These are phyloP conservation scores for Cyberlindnera veronae DNA, from an alignment of 805 yeast genomes.

Conservation along the genomic window DNA sequence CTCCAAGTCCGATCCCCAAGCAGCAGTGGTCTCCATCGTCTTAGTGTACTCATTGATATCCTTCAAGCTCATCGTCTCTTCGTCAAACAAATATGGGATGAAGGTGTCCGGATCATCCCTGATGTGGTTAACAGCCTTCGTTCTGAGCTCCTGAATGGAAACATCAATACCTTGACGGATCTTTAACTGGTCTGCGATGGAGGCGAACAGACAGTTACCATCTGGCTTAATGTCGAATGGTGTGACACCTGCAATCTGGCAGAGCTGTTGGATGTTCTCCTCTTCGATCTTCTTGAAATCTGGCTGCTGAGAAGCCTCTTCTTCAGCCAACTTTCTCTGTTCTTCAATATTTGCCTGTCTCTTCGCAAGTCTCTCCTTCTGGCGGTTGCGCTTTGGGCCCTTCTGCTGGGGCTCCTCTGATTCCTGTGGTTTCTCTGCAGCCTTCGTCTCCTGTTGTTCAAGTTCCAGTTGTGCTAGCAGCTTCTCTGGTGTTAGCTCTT, in stretches of 20 bases:
- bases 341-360: slow-evolving; percentile 66
- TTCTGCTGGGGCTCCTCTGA: slow-evolving; percentile 30
- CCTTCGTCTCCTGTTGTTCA: neutral
- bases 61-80: slow-evolving; percentile 57
- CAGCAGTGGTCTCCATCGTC: slow-evolving; percentile 69
- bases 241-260: slow-evolving; percentile 44
- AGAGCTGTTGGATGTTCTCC: slow-evolving; percentile 54
- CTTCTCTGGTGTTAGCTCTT: slow-evolving; percentile 62
- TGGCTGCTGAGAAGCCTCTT: slow-evolving; percentile 64
- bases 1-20: slow-evolving; percentile 98
- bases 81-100: slow-evolving; percentile 81
- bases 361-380: slow-evolving; percentile 76
- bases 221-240: slow-evolving; percentile 80
- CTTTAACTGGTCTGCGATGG: slow-evolving; percentile 73
- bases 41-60: slow-evolving; percentile 67
- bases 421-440: slow-evolving; percentile 7
- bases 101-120: slow-evolving; percentile 63
- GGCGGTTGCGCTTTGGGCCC: slow-evolving; percentile 64
- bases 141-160: slow-evolving; percentile 54
- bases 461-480: slow-evolving; percentile 55
- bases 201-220: slow-evolving; percentile 90
- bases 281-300: slow-evolving; percentile 72
- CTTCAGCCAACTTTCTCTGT: slow-evolving; percentile 61
- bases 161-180: slow-evolving; percentile 42
- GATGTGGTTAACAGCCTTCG: slow-evolving; percentile 64